These are phyloP conservation scores for Pisolithus marmoratus DNA, from an alignment of 768 basidiomycete species.

Conservation along the genomic window DNA sequence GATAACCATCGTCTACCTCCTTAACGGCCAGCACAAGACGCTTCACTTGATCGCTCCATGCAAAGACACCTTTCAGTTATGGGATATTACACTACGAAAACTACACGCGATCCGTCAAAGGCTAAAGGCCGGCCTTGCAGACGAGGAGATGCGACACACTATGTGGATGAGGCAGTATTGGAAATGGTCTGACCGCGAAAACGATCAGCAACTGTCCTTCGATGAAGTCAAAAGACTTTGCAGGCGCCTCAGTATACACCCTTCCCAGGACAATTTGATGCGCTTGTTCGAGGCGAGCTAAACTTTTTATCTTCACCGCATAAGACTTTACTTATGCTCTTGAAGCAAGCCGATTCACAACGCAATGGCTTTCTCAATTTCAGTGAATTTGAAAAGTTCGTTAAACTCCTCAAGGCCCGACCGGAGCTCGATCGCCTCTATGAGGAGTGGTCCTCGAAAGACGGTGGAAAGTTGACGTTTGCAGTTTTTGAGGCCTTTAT, in stretches of 20 bases:
- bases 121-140: slow-evolving; percentile 62
- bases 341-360: slow-evolving; percentile 58
- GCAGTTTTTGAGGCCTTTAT: slow-evolving; percentile 47
- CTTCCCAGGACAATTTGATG: slow-evolving; percentile 46
- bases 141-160: slow-evolving; percentile 55
- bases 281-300: slow-evolving; percentile 51
- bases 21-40: slow-evolving; percentile 75
- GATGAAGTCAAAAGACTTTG: slow-evolving; percentile 71
- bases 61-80: slow-evolving; percentile 52
- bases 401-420: slow-evolving; percentile 77
- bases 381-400: slow-evolving; percentile 72
- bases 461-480: slow-evolving; percentile 32
- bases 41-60: slow-evolving; percentile 78
- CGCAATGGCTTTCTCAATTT: slow-evolving; percentile 65
- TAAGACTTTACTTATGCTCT: neutral
- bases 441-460: slow-evolving; percentile 29
- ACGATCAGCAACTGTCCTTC: slow-evolving; percentile 60
- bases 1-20: slow-evolving; percentile 82
- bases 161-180: slow-evolving; percentile 82
- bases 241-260: slow-evolving; percentile 60
- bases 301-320: neutral
- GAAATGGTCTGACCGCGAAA: slow-evolving; percentile 62
- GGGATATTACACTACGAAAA: slow-evolving; percentile 58
- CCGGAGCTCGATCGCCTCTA: slow-evolving; percentile 75
- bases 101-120: slow-evolving; percentile 62